Base-by-base conservation (phyloP, 306 rosid species). In the Sicyos edulis region DNA sequence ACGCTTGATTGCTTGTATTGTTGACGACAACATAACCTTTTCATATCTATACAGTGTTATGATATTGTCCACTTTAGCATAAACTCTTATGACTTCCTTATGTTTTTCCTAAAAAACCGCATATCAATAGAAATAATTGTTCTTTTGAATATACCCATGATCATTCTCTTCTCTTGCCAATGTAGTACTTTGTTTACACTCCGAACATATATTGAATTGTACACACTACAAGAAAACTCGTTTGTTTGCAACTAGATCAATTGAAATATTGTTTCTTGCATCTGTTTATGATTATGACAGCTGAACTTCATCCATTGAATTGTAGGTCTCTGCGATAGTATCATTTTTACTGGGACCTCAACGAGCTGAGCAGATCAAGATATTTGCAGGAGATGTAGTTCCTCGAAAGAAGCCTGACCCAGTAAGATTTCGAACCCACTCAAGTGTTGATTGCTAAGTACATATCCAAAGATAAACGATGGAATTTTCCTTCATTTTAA, bases 371-470 rank as follows among this genome's bases (percentile, higher is more conserved):
- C 86, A 93, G 72, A 93, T 93, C 76, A 52, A 87, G 83, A 93
- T 93, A 78, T 93, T 93, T 70, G 99, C 99, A 2, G 99, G 99
- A 80, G 99, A 93, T 60, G 99, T 90, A 58, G 99, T 93, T 83
- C 97, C 97, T 34, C 91, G 88, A 51, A 93, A 93, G 87, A 91
- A 93, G 92, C 99, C 99, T 75, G 99, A 93, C 82, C 99, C 99
- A 2, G 97, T 93, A 86, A 82, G 78, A 34, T 13, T 47, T 73
- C 40, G 16, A 72, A 72, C 80, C 70, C 79, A 76, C 54, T 72
- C 24, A 66, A 66, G 2, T 47, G 4, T 67, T 49, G 42, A 67
- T 67, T 47, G 44, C 21, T 22, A 49, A 21, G n/a, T 45, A 20
- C 54, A 47, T 47, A 45, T 47, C 72, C 15, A 47, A 5, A 66